Percentiles rank a stretch among this genome's conserved stretches.
These are phyloP conservation scores for Heliamphora pulchella DNA, from an alignment of 179 eudicot species.

Conservation along the genomic window DNA sequence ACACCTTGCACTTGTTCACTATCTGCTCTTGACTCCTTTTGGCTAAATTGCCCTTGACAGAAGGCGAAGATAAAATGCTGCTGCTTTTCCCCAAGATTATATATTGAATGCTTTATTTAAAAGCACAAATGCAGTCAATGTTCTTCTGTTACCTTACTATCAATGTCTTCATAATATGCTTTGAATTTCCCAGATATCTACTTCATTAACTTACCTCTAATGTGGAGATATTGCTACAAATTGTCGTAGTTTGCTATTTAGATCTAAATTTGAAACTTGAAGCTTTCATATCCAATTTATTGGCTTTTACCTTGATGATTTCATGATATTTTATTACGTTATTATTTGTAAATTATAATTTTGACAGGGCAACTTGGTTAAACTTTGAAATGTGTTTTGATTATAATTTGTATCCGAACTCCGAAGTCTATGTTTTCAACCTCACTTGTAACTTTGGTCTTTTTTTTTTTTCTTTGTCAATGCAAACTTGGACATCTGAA, in stretches of 20 bases:
- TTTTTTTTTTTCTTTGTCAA: background rate
- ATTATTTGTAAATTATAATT: background rate
- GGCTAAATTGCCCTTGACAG: too few species aligned
- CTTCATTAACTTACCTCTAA: too few species aligned
- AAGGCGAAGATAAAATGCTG: background rate
- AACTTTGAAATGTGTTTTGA: background rate
- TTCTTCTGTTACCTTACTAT: background rate
- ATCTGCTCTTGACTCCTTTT: background rate
- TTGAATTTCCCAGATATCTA: too few species aligned
- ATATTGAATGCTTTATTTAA: too few species aligned
- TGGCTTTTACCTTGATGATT: background rate
- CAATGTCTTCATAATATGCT: too few species aligned
- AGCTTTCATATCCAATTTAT: background rate
- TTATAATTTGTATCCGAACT: background rate
- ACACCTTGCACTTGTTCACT: background rate
- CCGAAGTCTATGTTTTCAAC: background rate
- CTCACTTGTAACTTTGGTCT: background rate
- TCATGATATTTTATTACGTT: background rate
- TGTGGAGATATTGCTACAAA: too few species aligned
- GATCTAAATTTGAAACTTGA: background rate
- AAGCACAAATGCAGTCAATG: background rate
- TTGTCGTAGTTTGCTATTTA: background rate
- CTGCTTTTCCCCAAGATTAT: background rate
- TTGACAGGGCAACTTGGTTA: background rate
- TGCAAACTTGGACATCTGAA: background rate